A percentile compares a stretch with the other conserved stretches of the same genome.
Conservation (phyloP, 257 asterid genomes). For the Capsicum baccatum region DNA sequence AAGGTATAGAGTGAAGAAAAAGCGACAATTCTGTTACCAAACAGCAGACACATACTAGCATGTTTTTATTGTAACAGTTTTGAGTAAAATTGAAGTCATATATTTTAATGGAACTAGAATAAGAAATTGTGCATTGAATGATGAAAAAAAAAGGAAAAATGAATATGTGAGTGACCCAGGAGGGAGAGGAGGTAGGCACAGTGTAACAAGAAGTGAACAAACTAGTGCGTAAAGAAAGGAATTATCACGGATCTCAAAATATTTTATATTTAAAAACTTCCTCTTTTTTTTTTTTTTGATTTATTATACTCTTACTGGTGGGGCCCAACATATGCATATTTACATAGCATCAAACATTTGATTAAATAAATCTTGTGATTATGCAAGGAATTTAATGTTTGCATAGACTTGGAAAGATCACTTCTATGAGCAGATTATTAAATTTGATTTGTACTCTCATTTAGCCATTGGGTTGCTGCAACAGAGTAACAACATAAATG, state of each 20-base stretch:
- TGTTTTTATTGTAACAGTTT: conserved; percentile 11
- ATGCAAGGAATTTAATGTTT: too few relatives aligned
- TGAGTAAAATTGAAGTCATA: conserved; percentile 27
- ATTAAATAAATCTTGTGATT: too few relatives aligned
- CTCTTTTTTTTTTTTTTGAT: neutral
- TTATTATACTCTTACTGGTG: too few relatives aligned
- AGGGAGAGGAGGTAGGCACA: neutral
- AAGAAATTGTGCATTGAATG: neutral
- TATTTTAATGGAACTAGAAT: neutral
- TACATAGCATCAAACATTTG: too few relatives aligned
- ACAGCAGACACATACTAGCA: neutral
- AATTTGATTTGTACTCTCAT: too few relatives aligned
- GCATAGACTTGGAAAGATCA: too few relatives aligned
- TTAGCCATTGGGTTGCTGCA: too few relatives aligned
- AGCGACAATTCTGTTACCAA: neutral
- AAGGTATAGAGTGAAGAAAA: neutral
- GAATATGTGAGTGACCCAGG: neutral
- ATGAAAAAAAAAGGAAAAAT: neutral
- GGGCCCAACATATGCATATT: too few relatives aligned
- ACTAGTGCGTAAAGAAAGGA: neutral
- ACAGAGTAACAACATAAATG: too few relatives aligned
- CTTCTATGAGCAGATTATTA: too few relatives aligned
- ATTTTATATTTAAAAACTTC: neutral
- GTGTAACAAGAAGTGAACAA: conserved; percentile 32
- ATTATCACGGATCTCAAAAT: conserved; percentile 34